Evolutionary conservation across 768 basidiomycete genomes (phyloP), one percentile per base, ranked within the genome.

Genomic region (Boletus vermiculosoides): DNA sequence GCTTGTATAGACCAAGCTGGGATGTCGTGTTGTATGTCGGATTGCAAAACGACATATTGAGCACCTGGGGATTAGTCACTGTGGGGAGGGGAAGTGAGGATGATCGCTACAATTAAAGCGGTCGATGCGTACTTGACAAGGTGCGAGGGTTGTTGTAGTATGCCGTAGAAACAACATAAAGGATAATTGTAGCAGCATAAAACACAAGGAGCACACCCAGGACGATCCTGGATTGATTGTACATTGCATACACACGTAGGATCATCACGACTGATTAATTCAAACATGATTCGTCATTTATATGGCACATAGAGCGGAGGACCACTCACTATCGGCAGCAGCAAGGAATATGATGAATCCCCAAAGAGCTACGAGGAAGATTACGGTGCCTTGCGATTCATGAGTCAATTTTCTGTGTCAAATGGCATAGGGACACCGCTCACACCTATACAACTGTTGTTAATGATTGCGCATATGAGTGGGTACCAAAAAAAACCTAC

Each of bases 241-340:
- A n/a, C n/a, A n/a, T n/a, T n/a, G n/a, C n/a, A n/a, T n/a, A n/a
- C n/a, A n/a, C n/a, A n/a, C 66, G 62, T 5, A 68, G 34, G 47
- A 68, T 62, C 66, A 68, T 68, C 36, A 62, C 44, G 11, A 66
- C 66, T 68, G 34, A n/a, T 50, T 3, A 28, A 5, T 4, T 12
- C 20, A 8, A 18, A 20, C 8, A 33, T 3, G 12, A 7, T 13
- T 25, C 12, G 6, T 45, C 25, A 47, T 22, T 9, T 4, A 18
- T 12, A 16, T 39, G 18, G 18, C 9, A 31, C 10, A 20, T 8
- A 25, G 22, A n/a, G 5, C 12, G 52, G 7, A 9, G 1, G 10
- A 5, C 2, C 15, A 67, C 66, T 60, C 31, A 67, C 66, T 25
- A n/a, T 67, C 66, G 1, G 61, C 45, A 12, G 50, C 57, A 40